Base-by-base conservation (phyloP, 768 basidiomycete species). In the Fibroporia radiculosa region DNA sequence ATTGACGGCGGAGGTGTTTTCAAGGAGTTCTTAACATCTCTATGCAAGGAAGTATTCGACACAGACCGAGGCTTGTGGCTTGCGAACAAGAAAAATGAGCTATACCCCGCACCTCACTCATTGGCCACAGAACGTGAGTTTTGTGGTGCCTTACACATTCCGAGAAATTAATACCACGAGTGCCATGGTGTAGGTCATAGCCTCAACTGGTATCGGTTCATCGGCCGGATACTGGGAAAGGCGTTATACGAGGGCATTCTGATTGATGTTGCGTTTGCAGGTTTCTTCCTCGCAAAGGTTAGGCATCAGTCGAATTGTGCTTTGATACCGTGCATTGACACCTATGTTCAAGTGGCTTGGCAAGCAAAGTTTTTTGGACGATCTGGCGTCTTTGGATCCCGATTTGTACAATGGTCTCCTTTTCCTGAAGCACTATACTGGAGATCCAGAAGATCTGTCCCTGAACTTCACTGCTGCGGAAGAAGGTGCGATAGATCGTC, bases 1-100 rank as follows among this genome's bases (percentile, higher is more conserved):
- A 95, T 98, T 25, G 95, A 97, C 51, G 93, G 95, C 1, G 93
- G 96, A 2, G 96, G 96, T 0, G 82, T 98, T 4, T 98, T 96
- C 72, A 99, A 98, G 61, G 96, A 98, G 62, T 96, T 98, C 54
- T 77, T 98, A 56, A 99, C 93, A 1, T 89, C 85, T 12, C 63
- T 99, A 14, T 84, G 82, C 46, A 92, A 86, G 57, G 95, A 98
- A 60, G 95, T 88, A 0, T 98, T 99, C 49, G 92, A 99, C 56
- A 84, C 87, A 1, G 81, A 98, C 57, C 80, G 92, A 4, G 96
- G 96, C 8, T 67, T 99, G 4, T 99, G 96, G 96, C 70, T 95
- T 22, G 80, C 78, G 22, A 99, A 84, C 46, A 78, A 79, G 62
- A 86, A 91, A 64, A 89, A 96, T 44, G 92, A 97, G 63, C 68